A percentile compares a stretch with the other conserved stretches of the same genome.
Evolutionary conservation across 2,329 filamentous ascomycete genomes (phyloP).

Genomic region (Fusarium dlaminii): DNA sequence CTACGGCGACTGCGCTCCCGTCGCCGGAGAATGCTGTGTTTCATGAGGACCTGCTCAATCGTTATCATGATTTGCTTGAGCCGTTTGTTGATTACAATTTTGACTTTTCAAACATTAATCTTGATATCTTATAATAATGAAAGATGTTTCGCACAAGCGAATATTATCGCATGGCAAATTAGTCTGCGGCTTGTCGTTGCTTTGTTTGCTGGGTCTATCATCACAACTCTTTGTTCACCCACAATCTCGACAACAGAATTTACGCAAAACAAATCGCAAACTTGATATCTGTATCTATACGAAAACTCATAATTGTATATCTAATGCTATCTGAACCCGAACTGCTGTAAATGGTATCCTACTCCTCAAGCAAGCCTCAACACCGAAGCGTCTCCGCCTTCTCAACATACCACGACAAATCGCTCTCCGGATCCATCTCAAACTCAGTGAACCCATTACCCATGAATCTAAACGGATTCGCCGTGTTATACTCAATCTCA

Average conservation of each 20-base stretch:
- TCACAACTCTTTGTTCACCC: too few species aligned
- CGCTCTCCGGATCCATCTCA: slow-evolving; percentile 37
- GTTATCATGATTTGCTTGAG: slow-evolving; percentile 34
- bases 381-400: slow-evolving; percentile 25
- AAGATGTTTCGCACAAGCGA: neutral
- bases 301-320: neutral
- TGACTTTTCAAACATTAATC: slow-evolving; percentile 24
- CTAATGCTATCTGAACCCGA: neutral
- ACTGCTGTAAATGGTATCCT: neutral
- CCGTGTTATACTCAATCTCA: slow-evolving; percentile 32
- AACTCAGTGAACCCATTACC: slow-evolving; percentile 36
- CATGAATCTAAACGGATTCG: slow-evolving; percentile 36
- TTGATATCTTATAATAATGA: slow-evolving; percentile 7
- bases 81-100: slow-evolving; percentile 34
- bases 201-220: neutral
- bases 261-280: neutral
- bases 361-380: neutral
- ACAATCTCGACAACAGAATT: too few species aligned
- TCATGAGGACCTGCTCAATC: slow-evolving; percentile 27
- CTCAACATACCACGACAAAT: slow-evolving; percentile 36
- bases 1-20: slow-evolving; percentile 7
- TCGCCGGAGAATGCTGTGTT: slow-evolving; percentile 31
- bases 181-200: neutral
- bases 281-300: neutral
- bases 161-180: neutral